phyloP scores from a whole-genome alignment of 2,329 filamentous ascomycete genomes.

The Colletotrichum sp. region DNA sequence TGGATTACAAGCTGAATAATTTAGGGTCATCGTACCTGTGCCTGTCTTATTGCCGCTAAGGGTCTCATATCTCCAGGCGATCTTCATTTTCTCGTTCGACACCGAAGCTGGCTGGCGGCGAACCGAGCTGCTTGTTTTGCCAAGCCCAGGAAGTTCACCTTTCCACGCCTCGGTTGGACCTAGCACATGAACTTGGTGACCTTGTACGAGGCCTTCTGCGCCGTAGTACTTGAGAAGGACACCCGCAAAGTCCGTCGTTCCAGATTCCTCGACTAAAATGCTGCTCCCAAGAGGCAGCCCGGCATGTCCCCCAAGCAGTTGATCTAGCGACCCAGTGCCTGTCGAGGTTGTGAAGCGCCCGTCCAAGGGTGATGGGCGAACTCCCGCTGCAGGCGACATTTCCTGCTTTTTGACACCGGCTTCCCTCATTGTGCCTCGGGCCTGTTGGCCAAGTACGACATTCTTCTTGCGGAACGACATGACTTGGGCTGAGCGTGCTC shows the following conservation, averaged over 20 bases:
- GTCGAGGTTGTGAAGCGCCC: constrained; percentile 90
- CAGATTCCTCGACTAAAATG: constrained; percentile 83
- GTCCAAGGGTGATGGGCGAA: constrained; percentile 86
- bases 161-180: constrained; percentile 82
- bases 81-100: constrained; percentile 86
- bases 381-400: constrained; percentile 47
- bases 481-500: neutral
- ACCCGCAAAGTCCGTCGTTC: constrained; percentile 92
- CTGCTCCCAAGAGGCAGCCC: constrained; percentile 83
- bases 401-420: constrained; percentile 29
- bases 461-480: constrained; percentile 67
- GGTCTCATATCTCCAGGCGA: constrained; percentile 95
- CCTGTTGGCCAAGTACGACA: constrained; percentile 48
- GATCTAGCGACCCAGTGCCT: constrained; percentile 84
- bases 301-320: constrained; percentile 82
- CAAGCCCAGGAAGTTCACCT: constrained; percentile 79
- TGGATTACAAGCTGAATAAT: neutral
- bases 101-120: constrained; percentile 39
- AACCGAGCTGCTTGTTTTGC: constrained; percentile 43
- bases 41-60: constrained; percentile 52
- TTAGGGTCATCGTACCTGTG: constrained; percentile 17
- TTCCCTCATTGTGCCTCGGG: constrained; percentile 23
- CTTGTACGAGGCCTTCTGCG: constrained; percentile 90
- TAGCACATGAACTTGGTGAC: constrained; percentile 85
- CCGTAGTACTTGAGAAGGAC: constrained; percentile 87